Conservation (phyloP, 2,329 filamentous ascomycete genomes). For the Nectriaceae sp. region DNA sequence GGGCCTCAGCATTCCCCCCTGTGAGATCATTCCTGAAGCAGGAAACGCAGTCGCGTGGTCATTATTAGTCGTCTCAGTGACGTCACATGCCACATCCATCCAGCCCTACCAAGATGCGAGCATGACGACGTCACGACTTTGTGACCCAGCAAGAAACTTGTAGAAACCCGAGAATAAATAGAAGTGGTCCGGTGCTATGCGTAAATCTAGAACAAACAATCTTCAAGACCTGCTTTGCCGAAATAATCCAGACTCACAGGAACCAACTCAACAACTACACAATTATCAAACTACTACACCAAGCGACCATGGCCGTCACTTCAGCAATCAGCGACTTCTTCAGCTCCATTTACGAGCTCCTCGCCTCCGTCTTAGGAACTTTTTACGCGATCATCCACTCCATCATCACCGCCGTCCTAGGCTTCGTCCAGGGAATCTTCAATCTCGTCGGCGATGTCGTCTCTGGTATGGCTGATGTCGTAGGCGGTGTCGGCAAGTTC, state of each 20-base stretch:
- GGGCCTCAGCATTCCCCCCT: too few relatives aligned
- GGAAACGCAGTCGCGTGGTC: conserved; percentile 21
- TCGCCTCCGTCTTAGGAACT: conserved; percentile 39
- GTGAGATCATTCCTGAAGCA: neutral
- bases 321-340: conserved; percentile 40
- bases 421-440: conserved; percentile 40
- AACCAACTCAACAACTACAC: conserved; percentile 10
- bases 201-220: neutral
- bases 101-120: conserved; percentile 14
- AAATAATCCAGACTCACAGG: conserved; percentile 8
- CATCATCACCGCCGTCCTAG: conserved; percentile 34
- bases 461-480: conserved; percentile 38
- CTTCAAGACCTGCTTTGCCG: neutral
- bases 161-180: conserved; percentile 1
- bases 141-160: too few relatives aligned
- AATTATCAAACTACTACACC: neutral
- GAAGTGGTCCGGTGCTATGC: too few relatives aligned
- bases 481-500: conserved; percentile 42
- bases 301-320: conserved; percentile 35
- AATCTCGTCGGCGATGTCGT: conserved; percentile 37
- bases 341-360: conserved; percentile 44
- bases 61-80: conserved; percentile 14
- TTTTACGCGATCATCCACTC: conserved; percentile 36
- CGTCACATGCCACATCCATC: conserved; percentile 26
- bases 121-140: conserved; percentile 33